These are phyloP conservation scores for Aegilops speltoides DNA, from an alignment of 176 grass and related monocot genomes.

Conservation along the genomic window DNA sequence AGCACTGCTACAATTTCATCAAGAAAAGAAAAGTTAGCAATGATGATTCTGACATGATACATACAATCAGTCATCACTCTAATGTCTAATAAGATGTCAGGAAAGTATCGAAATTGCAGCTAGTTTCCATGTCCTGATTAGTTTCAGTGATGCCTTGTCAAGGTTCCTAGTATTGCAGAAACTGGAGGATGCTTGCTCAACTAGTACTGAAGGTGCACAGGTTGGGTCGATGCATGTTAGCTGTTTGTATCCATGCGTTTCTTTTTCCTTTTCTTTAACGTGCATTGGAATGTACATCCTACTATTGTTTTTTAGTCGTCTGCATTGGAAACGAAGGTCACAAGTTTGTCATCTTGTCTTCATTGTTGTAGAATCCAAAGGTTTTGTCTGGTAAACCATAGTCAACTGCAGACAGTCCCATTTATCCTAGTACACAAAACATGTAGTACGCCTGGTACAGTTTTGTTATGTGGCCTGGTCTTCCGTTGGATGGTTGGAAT, in stretches of 20 bases:
- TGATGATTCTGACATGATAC: too few species aligned
- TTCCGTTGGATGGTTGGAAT: constrained; percentile 9
- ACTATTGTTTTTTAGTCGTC: neutral
- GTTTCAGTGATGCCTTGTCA: neutral
- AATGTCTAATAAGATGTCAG: neutral
- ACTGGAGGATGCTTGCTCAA: neutral
- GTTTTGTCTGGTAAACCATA: neutral
- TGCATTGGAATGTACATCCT: neutral
- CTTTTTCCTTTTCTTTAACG: neutral
- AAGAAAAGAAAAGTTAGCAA: too few species aligned
- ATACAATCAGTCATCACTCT: neutral
- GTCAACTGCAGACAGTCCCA: neutral
- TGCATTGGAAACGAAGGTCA: neutral
- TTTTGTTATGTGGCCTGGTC: neutral
- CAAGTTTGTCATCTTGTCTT: neutral
- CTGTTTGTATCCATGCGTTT: neutral
- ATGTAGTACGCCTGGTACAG: too few species aligned
- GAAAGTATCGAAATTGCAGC: neutral
- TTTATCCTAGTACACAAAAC: neutral
- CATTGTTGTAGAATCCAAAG: neutral
- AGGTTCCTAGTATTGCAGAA: neutral
- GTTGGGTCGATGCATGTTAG: neutral
- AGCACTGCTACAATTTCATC: too few species aligned
- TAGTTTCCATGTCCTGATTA: constrained; percentile 2
- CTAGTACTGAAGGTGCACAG: neutral